Base-by-base conservation (phyloP, 1,139 yeast species). In the Sugiyamaella paludigena region DNA sequence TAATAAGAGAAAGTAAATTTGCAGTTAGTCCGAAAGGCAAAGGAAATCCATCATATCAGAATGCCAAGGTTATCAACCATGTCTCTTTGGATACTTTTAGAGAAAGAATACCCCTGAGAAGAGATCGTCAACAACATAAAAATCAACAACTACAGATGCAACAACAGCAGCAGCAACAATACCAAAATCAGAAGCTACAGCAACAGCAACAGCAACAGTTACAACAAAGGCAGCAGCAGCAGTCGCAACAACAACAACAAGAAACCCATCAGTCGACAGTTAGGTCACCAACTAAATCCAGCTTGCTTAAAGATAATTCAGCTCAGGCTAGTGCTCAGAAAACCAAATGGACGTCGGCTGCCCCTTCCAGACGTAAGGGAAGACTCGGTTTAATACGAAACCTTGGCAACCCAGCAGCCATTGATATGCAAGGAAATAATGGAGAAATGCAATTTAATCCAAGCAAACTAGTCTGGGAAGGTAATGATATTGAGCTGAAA, bases 381-480 rank as follows among this genome's bases (percentile, higher is more conserved):
- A 40, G 41, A n/a, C 40, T 68, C 4, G 67, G 69, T 5, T 52
- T 71, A 36, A 71, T 70, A 28, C 63, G 66, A 46, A 69, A 68
- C 34, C 52, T 71, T 40, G 70, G 67, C 10, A 56, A 58, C 9
- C 64, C 70, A 1, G 58, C 56, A 9, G 46, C 53, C 8, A 41
- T 57, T 30, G 39, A 43, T 32, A 6, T 32, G 24, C 30, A 40
- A 28, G 34, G 67, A 67, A 8, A 65, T 63, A 40, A 42, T 36
- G 45, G 45, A 19, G 24, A 19, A 4, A 83, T 83, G 89, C 74
- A 69, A 44, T 82, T 74, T 57, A 81, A 83, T 57, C 75, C 81
- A 4, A 62, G 62, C 12, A 71, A 74, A 32, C 74, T 73, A 50
- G 66, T 68, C 36, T 83, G 89, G 89, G 88, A 83, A 61, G 89